phyloP scores from a whole-genome alignment of 805 yeast genomes.

The Saccharomyces kudriavzevii region DNA sequence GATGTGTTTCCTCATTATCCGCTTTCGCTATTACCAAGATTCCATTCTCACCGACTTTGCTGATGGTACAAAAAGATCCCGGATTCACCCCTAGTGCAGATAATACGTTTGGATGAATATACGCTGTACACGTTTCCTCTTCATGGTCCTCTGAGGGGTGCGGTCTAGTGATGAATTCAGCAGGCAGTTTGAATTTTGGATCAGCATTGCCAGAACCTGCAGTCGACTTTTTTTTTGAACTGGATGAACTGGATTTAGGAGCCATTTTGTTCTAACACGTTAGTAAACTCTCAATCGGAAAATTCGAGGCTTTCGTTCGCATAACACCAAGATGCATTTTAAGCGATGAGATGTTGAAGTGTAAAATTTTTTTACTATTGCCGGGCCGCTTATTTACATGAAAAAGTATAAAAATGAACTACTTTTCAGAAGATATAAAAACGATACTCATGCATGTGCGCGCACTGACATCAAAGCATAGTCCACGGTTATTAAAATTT shows the following conservation, averaged over 20 bases:
- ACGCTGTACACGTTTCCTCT: constrained; percentile 33
- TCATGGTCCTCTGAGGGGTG: constrained; percentile 16
- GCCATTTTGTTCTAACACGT: constrained; percentile 20
- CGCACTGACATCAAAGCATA: neutral
- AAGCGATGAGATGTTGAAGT: constrained; percentile 7
- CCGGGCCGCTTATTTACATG: neutral
- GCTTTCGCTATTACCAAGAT: constrained; percentile 36
- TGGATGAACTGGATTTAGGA: constrained; percentile 22
- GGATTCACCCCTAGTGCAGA: constrained; percentile 38
- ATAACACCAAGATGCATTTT: neutral
- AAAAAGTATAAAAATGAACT: neutral
- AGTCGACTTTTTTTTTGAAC: constrained; percentile 25
- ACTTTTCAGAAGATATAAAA: neutral
- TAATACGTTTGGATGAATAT: constrained; percentile 38
- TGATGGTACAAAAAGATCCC: constrained; percentile 40
- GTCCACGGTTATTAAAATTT: neutral
- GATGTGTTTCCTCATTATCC: constrained; percentile 30
- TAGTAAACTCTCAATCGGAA: neutral
- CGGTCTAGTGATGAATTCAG: constrained; percentile 35
- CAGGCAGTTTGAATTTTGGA: constrained; percentile 30
- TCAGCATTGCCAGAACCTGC: constrained; percentile 11
- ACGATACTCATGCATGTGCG: neutral
- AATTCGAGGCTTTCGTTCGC: neutral
- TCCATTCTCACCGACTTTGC: constrained; percentile 42
- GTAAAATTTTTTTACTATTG: neutral